These are phyloP conservation scores for Plasmodium chabaudi DNA, from an alignment of 169 alveolate genomes.

Conservation along the genomic window DNA sequence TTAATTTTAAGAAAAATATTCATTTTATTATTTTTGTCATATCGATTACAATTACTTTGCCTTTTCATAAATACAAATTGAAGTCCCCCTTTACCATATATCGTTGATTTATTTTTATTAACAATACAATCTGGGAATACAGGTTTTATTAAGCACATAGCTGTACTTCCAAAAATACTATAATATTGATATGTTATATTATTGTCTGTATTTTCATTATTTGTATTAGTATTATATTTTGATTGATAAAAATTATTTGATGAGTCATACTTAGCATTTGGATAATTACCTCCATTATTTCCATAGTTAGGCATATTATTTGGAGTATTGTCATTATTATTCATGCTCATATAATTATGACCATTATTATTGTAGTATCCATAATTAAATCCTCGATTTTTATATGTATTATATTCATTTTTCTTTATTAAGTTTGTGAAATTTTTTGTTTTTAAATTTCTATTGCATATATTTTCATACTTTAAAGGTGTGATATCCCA, in stretches of 20 bases:
- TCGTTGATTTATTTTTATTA: slow-evolving; percentile 66
- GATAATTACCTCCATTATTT: neutral
- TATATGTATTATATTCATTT: slow-evolving; percentile 58
- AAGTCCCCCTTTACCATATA: slow-evolving; percentile 72
- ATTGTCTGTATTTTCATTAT: slow-evolving; percentile 23
- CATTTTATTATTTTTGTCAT: slow-evolving; percentile 70
- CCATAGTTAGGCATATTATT: slow-evolving; percentile 4
- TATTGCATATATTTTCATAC: neutral
- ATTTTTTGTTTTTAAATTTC: slow-evolving; percentile 2
- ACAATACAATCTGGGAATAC: slow-evolving; percentile 56
- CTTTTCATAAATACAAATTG: slow-evolving; percentile 76
- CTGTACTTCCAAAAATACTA: slow-evolving; percentile 73
- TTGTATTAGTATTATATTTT: slow-evolving; percentile 25
- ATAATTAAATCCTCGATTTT: slow-evolving; percentile 28
- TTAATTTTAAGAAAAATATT: slow-evolving; percentile 63
- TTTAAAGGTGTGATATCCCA: neutral
- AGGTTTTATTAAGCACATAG: slow-evolving; percentile 74
- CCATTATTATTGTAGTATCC: slow-evolving; percentile 22
- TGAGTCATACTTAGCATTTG: neutral
- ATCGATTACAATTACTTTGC: slow-evolving; percentile 63
- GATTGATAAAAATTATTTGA: slow-evolving; percentile 28
- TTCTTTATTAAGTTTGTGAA: slow-evolving; percentile 11
- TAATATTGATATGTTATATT: slow-evolving; percentile 72
- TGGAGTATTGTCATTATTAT: slow-evolving; percentile 19
- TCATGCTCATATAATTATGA: slow-evolving; percentile 28